Conservation (phyloP, 495 filamentous ascomycete genomes). For the Penicillium pancosmium region DNA sequence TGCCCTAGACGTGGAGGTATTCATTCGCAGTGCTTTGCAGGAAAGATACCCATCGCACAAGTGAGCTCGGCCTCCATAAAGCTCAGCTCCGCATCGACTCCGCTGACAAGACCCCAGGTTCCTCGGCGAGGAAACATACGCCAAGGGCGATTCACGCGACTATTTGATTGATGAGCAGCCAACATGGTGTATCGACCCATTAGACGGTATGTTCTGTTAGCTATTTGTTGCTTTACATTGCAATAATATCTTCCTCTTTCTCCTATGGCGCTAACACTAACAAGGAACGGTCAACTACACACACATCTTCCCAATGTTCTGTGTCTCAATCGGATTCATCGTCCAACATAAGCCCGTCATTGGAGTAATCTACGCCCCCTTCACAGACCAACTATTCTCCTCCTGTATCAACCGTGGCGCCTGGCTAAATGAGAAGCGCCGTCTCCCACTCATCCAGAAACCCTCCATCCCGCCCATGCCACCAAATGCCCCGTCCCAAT, state of each 20-base stretch:
- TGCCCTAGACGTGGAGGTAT: slow-evolving; percentile 62
- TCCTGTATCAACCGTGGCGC: slow-evolving; percentile 62
- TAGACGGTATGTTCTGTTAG: slow-evolving; percentile 51
- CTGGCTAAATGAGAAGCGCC: slow-evolving; percentile 64
- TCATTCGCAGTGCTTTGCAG: slow-evolving; percentile 59
- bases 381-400: slow-evolving; percentile 66
- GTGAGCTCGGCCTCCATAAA: slow-evolving; percentile 37
- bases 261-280: slow-evolving; percentile 6
- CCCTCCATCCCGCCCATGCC: slow-evolving; percentile 61
- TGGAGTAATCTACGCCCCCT: slow-evolving; percentile 67
- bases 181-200: slow-evolving; percentile 71
- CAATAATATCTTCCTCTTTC: no score
- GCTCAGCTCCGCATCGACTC: not conserved
- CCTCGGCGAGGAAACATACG: slow-evolving; percentile 72
- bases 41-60: slow-evolving; percentile 62
- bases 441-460: slow-evolving; percentile 58
- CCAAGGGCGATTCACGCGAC: slow-evolving; percentile 56
- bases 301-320: slow-evolving; percentile 75
- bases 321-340: slow-evolving; percentile 66
- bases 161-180: slow-evolving; percentile 64
- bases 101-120: slow-evolving; percentile 47
- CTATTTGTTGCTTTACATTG: no score
- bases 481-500: slow-evolving; percentile 62
- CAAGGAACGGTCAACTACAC: slow-evolving; percentile 68
- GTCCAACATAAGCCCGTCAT: slow-evolving; percentile 58